Evolutionary conservation across 306 rosid species (phyloP).

Genomic region (Cyamopsis tetragonoloba): DNA sequence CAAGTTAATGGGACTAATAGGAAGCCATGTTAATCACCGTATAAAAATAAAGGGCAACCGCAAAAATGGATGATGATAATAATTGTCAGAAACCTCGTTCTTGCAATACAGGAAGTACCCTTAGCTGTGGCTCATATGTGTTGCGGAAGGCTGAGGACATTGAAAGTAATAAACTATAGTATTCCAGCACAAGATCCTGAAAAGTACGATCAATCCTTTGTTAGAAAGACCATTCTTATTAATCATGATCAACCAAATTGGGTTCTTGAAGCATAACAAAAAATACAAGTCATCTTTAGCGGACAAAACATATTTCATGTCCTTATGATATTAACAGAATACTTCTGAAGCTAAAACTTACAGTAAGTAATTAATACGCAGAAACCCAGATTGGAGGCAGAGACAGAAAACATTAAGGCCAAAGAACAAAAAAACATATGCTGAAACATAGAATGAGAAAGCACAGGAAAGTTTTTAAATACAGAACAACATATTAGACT

Average conservation of each 20-base stretch:
- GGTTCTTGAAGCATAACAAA: too few species aligned
- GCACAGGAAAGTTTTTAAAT: neutral
- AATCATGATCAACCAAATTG: too few species aligned
- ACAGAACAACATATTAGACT: too few species aligned
- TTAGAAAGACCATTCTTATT: slow-evolving; percentile 11
- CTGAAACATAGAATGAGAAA: neutral
- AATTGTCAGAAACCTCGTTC: neutral
- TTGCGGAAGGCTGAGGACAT: slow-evolving; percentile 9
- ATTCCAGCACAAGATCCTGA: slow-evolving; percentile 33
- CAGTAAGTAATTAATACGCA: neutral
- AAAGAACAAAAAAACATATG: neutral
- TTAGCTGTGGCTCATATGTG: slow-evolving; percentile 16
- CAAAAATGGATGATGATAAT: slow-evolving; percentile 25
- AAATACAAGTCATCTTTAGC: neutral
- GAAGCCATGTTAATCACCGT: slow-evolving; percentile 14
- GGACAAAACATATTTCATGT: slow-evolving; percentile 3
- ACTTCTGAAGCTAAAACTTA: neutral
- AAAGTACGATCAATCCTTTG: neutral
- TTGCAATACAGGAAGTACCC: slow-evolving; percentile 16
- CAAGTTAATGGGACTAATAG: slow-evolving; percentile 5
- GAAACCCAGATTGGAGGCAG: neutral
- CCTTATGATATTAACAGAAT: neutral
- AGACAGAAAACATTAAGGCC: neutral
- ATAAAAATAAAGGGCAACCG: neutral
- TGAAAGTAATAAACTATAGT: neutral